A percentile compares a stretch with the other conserved stretches of the same genome.
These are phyloP conservation scores for Cytospora schulzeri DNA, from an alignment of 2,329 filamentous ascomycete species.

Conservation along the genomic window DNA sequence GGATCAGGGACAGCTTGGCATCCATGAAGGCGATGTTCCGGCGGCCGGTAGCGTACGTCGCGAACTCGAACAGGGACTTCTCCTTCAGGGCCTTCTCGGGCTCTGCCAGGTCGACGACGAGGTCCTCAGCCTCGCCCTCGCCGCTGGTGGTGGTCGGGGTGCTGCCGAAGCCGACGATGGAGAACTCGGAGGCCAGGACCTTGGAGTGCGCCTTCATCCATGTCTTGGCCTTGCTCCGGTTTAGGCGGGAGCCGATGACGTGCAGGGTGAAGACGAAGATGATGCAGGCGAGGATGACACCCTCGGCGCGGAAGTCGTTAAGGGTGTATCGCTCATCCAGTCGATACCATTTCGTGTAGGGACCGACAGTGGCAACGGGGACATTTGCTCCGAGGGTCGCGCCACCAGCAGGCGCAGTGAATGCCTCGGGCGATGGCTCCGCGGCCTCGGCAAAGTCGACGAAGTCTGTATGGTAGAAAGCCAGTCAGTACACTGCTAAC, in stretches of 20 bases:
- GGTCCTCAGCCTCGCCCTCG: conserved; percentile 44
- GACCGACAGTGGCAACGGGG: conserved; percentile 54
- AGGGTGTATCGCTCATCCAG: conserved; percentile 87
- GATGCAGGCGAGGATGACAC: conserved; percentile 76
- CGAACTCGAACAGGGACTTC: conserved; percentile 83
- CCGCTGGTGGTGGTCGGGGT: conserved; percentile 52
- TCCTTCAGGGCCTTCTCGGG: conserved; percentile 67
- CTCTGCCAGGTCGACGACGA: conserved; percentile 61
- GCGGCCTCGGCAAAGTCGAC: conserved; percentile 87
- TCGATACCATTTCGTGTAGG: conserved; percentile 95
- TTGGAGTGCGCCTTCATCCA: conserved; percentile 80
- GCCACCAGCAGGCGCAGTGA: conserved; percentile 49
- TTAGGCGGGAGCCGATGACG: conserved; percentile 76
- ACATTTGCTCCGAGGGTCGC: conserved; percentile 48
- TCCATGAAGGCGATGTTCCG: conserved; percentile 93
- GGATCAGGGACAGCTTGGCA: conserved; percentile 76
- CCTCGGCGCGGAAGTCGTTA: conserved; percentile 85
- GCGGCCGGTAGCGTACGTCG: conserved; percentile 85
- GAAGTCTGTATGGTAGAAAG: conserved; percentile 65
- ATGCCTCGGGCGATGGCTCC: conserved; percentile 60
- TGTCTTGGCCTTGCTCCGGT: conserved; percentile 75
- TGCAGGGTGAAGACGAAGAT: conserved; percentile 76
- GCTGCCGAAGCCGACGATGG: conserved; percentile 77
- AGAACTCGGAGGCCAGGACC: conserved; percentile 77
- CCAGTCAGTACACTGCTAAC: conserved; percentile 32